phyloP scores from a whole-genome alignment of 129 eudicot species.

The Helianthus annuus region DNA sequence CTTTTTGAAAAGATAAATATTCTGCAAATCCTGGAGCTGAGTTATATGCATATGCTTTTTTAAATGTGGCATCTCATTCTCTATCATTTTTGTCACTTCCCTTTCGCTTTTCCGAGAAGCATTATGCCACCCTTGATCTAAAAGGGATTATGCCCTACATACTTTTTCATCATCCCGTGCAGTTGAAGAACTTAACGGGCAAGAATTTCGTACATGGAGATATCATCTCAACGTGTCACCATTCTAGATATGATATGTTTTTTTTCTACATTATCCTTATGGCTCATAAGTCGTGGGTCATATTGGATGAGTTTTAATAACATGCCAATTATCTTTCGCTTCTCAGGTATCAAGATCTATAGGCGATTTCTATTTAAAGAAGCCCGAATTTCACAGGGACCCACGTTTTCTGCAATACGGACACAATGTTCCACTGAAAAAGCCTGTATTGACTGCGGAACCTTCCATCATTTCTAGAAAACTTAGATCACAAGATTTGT shows the following conservation, averaged over 20 bases:
- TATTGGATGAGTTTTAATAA: slow-evolving; percentile 2
- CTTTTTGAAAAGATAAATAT: slow-evolving; percentile 30
- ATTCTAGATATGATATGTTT: background rate
- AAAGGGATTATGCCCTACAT: too few relatives aligned
- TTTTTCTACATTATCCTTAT: too few relatives aligned
- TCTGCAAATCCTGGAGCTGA: slow-evolving; percentile 2
- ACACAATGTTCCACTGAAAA: slow-evolving; percentile 61
- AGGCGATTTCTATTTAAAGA: slow-evolving; percentile 92
- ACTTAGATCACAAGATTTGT: slow-evolving; percentile 72
- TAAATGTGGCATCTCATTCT: slow-evolving; percentile 35
- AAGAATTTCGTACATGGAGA: slow-evolving; percentile 38
- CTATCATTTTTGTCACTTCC: slow-evolving; percentile 23
- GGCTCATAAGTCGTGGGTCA: too few relatives aligned
- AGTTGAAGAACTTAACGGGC: slow-evolving; percentile 33
- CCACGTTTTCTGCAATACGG: slow-evolving; percentile 63
- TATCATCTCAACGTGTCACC: slow-evolving; percentile 33
- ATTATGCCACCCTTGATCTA: slow-evolving; percentile 8
- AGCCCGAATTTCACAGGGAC: slow-evolving; percentile 79
- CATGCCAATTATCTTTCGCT: too few relatives aligned
- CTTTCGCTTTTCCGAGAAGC: slow-evolving; percentile 37
- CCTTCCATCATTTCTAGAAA: slow-evolving; percentile 79
- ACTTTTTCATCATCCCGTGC: slow-evolving; percentile 19
- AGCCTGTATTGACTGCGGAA: slow-evolving; percentile 80
- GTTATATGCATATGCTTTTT: slow-evolving; percentile 15
- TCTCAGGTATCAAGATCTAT: slow-evolving; percentile 55